These are phyloP conservation scores for Parasitella parasitica DNA, from an alignment of 371 early-diverging fungal species.

Conservation along the genomic window DNA sequence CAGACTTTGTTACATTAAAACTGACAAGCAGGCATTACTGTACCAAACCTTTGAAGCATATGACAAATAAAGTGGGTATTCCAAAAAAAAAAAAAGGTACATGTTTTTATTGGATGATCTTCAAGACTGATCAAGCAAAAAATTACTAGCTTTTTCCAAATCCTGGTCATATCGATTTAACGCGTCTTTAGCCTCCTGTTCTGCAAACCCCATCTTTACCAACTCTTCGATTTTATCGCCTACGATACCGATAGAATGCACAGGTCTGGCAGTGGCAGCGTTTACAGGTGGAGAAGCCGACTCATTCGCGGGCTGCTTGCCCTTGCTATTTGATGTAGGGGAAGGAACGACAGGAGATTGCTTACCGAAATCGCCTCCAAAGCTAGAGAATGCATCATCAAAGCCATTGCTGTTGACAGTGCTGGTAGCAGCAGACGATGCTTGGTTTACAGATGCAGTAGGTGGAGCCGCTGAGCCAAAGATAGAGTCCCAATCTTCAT, in stretches of 20 bases:
- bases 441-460: background rate
- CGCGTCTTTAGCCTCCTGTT: constrained; percentile 61
- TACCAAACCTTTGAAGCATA: too few species aligned
- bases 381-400: constrained; percentile 36
- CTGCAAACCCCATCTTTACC: constrained; percentile 65
- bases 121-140: constrained; percentile 54
- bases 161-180: constrained; percentile 69
- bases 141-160: constrained; percentile 70
- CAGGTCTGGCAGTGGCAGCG: background rate
- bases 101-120: background rate
- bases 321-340: background rate
- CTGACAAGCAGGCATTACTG: too few species aligned
- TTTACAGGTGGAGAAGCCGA: background rate
- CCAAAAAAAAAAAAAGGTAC: background rate
- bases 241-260: constrained; percentile 20
- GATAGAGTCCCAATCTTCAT: constrained; percentile 49
- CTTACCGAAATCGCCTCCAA: constrained; percentile 21
- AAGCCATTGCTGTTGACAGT: constrained; percentile 17
- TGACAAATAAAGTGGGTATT: too few species aligned
- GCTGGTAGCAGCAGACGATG: background rate
- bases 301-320: background rate
- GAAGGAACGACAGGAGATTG: background rate
- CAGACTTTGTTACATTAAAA: too few species aligned
- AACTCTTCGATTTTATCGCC: constrained; percentile 45
- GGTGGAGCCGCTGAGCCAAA: constrained; percentile 28